Conservation (phyloP, 805 yeast species). For the Vanderwaltozyma polyspora region DNA sequence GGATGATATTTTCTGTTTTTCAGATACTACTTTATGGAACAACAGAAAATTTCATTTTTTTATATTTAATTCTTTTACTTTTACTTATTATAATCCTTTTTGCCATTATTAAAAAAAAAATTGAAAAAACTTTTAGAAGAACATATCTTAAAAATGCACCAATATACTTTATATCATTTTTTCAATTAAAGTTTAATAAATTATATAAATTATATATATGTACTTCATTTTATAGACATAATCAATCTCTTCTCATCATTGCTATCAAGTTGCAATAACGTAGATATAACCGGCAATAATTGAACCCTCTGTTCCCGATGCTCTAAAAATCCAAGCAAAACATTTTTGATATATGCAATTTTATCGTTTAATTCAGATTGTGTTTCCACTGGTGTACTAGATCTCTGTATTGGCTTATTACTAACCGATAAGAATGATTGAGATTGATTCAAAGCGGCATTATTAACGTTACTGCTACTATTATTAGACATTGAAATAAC, state of each 20-base stretch:
- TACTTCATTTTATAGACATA: constrained; percentile 39
- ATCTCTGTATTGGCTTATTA: background rate
- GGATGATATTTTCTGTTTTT: no score
- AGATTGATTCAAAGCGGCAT: background rate
- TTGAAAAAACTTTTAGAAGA: no score
- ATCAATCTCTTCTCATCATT: constrained; percentile 68
- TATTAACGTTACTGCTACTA: constrained; percentile 1
- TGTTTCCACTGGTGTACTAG: constrained; percentile 1
- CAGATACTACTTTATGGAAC: no score
- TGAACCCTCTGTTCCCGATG: constrained; percentile 85
- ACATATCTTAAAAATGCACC: no score
- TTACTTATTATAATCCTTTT: no score
- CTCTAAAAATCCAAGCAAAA: constrained; percentile 80
- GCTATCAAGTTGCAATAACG: constrained; percentile 54
- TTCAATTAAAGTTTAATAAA: no score
- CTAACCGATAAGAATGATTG: background rate
- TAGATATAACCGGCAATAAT: constrained; percentile 74
- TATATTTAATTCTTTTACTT: no score
- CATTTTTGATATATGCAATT: constrained; percentile 77
- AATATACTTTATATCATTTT: no score
- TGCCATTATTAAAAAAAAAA: no score
- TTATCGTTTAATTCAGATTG: constrained; percentile 31
- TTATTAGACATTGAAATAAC: constrained; percentile 19
- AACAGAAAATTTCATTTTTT: no score
- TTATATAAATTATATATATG: no score